Evolutionary conservation across 805 yeast species (phyloP).

Genomic region (Hanseniaspora guilliermondii): DNA sequence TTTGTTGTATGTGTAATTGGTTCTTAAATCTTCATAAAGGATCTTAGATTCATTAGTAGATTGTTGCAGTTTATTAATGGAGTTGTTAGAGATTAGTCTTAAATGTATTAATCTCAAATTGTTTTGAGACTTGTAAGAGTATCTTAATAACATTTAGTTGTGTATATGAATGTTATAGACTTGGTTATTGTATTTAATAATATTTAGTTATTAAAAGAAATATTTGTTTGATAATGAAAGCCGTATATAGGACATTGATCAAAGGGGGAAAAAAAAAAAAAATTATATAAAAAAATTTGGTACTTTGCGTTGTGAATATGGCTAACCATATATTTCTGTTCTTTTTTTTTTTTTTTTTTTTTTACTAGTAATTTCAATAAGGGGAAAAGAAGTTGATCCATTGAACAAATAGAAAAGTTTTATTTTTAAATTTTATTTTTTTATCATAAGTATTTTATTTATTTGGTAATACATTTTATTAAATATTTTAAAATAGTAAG

Average conservation of each 20-base stretch:
- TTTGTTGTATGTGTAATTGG: not conserved
- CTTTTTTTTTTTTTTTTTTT: too few relatives aligned
- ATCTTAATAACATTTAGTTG: not conserved
- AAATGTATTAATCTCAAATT: not conserved
- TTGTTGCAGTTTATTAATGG: not conserved
- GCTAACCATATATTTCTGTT: too few relatives aligned
- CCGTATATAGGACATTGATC: not conserved
- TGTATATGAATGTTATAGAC: not conserved
- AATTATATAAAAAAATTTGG: too few relatives aligned
- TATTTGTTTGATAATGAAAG: not conserved
- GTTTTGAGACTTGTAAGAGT: not conserved
- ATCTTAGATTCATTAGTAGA: not conserved
- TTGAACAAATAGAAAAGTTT: too few relatives aligned
- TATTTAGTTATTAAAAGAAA: too few relatives aligned
- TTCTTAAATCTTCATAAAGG: constrained; percentile 10
- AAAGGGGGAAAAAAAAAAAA: not conserved
- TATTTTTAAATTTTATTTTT: too few relatives aligned
- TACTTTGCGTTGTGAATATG: too few relatives aligned
- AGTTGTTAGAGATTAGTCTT: not conserved
- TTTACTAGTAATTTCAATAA: too few relatives aligned
- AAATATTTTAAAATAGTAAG: too few relatives aligned
- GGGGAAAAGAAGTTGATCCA: too few relatives aligned
- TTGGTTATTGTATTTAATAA: not conserved
- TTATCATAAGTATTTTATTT: too few relatives aligned
- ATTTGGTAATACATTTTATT: too few relatives aligned